Base-by-base conservation (phyloP, 139 green algal genomes). In the Limnomonas spitsbergensis region DNA sequence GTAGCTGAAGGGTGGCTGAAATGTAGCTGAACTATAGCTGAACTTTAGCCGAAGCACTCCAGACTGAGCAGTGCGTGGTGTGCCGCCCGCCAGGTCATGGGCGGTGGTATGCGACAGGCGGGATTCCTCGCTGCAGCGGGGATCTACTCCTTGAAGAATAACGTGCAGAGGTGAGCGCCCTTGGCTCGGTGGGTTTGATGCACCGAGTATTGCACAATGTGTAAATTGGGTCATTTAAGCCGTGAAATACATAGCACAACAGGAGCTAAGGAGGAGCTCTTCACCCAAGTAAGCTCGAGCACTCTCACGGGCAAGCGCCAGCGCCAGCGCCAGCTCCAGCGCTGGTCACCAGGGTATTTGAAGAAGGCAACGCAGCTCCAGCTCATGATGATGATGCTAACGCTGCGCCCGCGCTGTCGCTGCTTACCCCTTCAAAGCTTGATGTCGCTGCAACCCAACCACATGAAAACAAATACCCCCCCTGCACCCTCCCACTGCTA, bases 51-150 rank as follows among this genome's bases (percentile, higher is more conserved):
- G n/a, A n/a, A n/a, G n/a, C n/a, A n/a, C n/a, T n/a, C n/a, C n/a
- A n/a, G n/a, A n/a, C n/a, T n/a, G n/a, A n/a, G n/a, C n/a, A n/a
- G n/a, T n/a, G n/a, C n/a, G n/a, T n/a, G n/a, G n/a, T 61, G 20
- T 61, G 14, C 47, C 20, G 47, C 14, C 14, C 20, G 14, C 47
- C 14, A 61, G 47, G 47, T 61, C 14, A 93, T 31, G 90, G 92
- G 29, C 29, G 92, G 92, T 1, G 86, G 85, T 40, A 91, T 94
- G 90, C 77, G 90, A 31, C 90, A 96, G 81, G 87, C 85, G 24
- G 87, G 89, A 53, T 81, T 87, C 76, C 77, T 90, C 66, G 85
- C 85, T 27, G 85, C 80, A 32, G 82, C 85, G 4, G 85, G 85
- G 27, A 38, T 88, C 29, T 86, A 82, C 68, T 82, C 82, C 7